Percentiles rank a stretch among this genome's conserved stretches.
Conservation (phyloP, 164 flowering plant genomes). For the Aristolochia contorta region DNA sequence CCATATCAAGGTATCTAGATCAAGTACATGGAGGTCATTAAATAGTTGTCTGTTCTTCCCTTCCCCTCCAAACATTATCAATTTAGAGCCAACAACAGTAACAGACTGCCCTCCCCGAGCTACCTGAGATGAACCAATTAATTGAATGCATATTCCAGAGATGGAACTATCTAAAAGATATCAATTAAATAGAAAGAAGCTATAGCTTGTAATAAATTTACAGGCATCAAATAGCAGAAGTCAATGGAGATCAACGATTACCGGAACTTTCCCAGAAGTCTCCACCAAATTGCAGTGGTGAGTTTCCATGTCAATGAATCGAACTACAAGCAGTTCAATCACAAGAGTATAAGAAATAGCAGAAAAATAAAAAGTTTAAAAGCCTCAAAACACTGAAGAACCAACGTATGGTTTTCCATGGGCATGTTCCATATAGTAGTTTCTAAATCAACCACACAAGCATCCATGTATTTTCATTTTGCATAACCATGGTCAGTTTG, state of each 20-base stretch:
- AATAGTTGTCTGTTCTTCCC: conserved; percentile 43
- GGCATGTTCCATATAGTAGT: too few species aligned
- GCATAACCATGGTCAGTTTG: too few species aligned
- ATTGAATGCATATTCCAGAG: background rate
- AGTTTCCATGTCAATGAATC: conserved; percentile 60
- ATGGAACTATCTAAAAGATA: background rate
- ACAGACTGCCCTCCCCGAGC: conserved; percentile 90
- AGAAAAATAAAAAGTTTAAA: background rate
- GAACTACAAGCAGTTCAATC: conserved; percentile 40
- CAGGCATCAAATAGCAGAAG: background rate
- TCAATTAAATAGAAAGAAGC: background rate
- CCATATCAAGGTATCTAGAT: conserved; percentile 83
- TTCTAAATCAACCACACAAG: too few species aligned
- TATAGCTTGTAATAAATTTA: background rate
- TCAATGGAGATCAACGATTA: conserved; percentile 14
- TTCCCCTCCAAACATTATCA: conserved; percentile 93
- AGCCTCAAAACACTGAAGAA: background rate
- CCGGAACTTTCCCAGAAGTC: conserved; percentile 79
- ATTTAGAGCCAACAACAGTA: conserved; percentile 58
- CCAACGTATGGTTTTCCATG: too few species aligned
- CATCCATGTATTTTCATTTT: too few species aligned
- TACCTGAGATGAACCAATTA: conserved; percentile 32
- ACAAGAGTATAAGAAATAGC: background rate
- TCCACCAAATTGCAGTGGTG: conserved; percentile 39
- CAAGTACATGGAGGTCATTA: conserved; percentile 75